Evolutionary conservation across 2,329 filamentous ascomycete species (phyloP).

Genomic region (Aspergillus fructus): DNA sequence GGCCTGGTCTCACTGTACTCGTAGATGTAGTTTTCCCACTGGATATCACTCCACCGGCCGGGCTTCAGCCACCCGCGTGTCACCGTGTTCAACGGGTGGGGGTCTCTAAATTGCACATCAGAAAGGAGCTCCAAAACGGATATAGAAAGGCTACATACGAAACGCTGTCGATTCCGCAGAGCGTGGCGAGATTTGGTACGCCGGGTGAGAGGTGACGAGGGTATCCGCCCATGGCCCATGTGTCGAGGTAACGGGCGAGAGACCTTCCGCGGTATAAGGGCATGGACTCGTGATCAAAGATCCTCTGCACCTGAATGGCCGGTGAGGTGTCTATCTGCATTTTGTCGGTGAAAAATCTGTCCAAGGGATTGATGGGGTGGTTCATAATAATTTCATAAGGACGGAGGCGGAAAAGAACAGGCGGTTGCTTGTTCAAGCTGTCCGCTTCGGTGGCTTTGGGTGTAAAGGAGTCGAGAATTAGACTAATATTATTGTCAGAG

Average conservation of each 20-base stretch:
- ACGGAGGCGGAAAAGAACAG: background rate
- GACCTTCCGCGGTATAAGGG: background rate
- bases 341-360: no score
- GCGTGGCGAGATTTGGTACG: background rate
- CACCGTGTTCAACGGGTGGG: background rate
- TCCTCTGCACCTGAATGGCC: background rate
- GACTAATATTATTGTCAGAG: background rate
- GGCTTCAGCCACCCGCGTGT: background rate
- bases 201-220: background rate
- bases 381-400: background rate
- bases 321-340: background rate
- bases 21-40: background rate
- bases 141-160: no score
- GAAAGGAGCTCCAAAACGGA: no score
- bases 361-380: background rate
- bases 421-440: background rate
- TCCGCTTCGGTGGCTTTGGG: background rate
- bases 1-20: background rate
- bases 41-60: background rate
- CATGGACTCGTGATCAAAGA: background rate
- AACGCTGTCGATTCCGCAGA: background rate
- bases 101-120: background rate
- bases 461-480: background rate
- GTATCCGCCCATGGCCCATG: background rate
- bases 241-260: background rate